phyloP scores from a whole-genome alignment of 257 asterid genomes.

The Forsythia viridissima region DNA sequence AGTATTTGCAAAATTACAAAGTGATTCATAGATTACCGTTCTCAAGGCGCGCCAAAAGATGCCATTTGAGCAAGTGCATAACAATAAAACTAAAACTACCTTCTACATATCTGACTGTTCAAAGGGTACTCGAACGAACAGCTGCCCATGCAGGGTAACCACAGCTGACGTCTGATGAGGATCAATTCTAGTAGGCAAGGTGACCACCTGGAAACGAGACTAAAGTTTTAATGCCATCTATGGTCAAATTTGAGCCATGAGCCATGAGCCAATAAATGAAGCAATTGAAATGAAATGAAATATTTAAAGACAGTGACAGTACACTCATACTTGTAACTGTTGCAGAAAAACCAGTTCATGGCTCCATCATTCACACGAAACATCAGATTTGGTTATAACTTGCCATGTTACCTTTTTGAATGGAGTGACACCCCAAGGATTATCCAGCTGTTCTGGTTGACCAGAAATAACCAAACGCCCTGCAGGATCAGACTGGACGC shows the following conservation, averaged over 20 bases:
- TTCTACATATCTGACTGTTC: conserved; percentile 57
- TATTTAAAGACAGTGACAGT: not conserved
- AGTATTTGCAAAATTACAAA: not conserved
- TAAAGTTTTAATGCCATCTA: conserved; percentile 1
- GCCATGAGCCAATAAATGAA: conserved; percentile 4
- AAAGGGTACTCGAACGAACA: conserved; percentile 91
- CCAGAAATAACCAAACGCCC: conserved; percentile 96
- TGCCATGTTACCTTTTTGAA: conserved; percentile 72
- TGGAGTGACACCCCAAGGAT: conserved; percentile 95
- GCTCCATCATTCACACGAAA: not conserved
- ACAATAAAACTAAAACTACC: conserved; percentile 13
- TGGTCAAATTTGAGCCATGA: not conserved
- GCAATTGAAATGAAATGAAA: not conserved
- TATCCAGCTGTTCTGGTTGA: conserved; percentile 88
- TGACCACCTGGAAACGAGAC: conserved; percentile 65
- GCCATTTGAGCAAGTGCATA: not conserved
- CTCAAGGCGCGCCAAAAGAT: not conserved
- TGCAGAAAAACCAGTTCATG: too few species aligned
- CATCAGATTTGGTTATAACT: not conserved
- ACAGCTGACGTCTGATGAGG: conserved; percentile 96
- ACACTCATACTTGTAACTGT: too few species aligned
- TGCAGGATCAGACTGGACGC: conserved; percentile 93
- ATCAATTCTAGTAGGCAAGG: conserved; percentile 87
- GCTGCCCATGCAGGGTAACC: conserved; percentile 89
- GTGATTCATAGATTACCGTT: not conserved